phyloP scores from a whole-genome alignment of 345 rosid genomes.

The Rubroshorea leprosula region DNA sequence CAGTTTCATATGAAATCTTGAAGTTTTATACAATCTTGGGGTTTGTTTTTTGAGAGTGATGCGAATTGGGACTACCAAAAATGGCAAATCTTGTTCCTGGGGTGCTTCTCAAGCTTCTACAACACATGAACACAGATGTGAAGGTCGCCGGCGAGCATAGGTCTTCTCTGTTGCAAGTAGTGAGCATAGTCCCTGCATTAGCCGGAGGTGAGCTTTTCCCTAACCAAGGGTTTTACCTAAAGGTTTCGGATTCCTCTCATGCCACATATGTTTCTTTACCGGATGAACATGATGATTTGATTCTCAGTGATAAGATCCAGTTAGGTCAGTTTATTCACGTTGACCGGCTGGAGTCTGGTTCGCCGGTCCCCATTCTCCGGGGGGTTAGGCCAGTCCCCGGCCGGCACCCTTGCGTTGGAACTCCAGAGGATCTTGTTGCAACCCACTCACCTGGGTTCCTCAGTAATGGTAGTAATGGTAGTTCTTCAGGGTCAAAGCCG shows the following conservation, averaged over 20 bases:
- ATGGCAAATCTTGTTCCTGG: conserved; percentile 98
- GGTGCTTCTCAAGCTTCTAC: conserved; percentile 86
- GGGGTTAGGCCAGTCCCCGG: conserved; percentile 98
- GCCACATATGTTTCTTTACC: conserved; percentile 91
- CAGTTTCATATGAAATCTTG: conserved; percentile 4
- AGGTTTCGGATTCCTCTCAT: conserved; percentile 96
- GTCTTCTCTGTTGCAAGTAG: conserved; percentile 81
- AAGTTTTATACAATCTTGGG: conserved; percentile 18
- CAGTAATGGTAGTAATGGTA: conserved; percentile 33
- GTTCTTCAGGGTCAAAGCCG: conserved; percentile 38
- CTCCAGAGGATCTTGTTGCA: conserved; percentile 91
- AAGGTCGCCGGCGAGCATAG: conserved; percentile 92
- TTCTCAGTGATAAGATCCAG: conserved; percentile 86
- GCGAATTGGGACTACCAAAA: conserved; percentile 35
- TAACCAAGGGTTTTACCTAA: conserved; percentile 86
- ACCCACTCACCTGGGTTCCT: conserved; percentile 73
- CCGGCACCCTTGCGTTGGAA: conserved; percentile 87
- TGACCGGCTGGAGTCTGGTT: conserved; percentile 79
- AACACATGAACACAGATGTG: conserved; percentile 93
- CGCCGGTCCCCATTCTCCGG: conserved; percentile 81
- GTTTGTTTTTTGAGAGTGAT: conserved; percentile 25
- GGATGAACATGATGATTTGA: conserved; percentile 88
- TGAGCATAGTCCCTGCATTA: conserved; percentile 88
- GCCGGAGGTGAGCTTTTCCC: conserved; percentile 91
- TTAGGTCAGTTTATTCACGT: conserved; percentile 94